Evolutionary conservation across 495 filamentous ascomycete species (phyloP).

Genomic region (Daldinia caldariorum): DNA sequence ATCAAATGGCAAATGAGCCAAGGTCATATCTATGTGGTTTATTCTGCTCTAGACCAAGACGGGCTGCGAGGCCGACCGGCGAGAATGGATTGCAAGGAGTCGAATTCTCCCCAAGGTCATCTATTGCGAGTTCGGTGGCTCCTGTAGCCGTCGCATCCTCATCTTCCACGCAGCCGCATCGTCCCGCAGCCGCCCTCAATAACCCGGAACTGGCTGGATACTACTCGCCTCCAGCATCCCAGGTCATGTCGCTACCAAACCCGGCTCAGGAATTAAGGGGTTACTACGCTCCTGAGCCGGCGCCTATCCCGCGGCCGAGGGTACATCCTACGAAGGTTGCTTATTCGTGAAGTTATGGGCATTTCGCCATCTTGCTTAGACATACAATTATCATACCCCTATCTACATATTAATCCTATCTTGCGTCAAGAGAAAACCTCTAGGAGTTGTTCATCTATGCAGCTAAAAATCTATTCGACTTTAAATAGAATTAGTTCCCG

Average conservation of each 20-base stretch:
- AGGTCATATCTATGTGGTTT: conserved; percentile 24
- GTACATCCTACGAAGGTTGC: conserved; percentile 18
- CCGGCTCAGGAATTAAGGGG: conserved; percentile 32
- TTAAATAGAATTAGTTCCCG: not conserved
- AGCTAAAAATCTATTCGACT: not conserved
- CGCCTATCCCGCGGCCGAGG: not conserved
- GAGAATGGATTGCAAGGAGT: conserved; percentile 26
- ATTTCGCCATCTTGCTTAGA: not conserved
- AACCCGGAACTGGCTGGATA: conserved; percentile 40
- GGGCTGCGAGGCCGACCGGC: not conserved
- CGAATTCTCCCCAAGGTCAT: conserved; percentile 37
- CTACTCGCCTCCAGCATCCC: conserved; percentile 36
- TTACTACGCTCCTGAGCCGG: conserved; percentile 37
- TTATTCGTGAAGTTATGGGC: conserved; percentile 14
- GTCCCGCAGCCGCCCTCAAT: conserved; percentile 6
- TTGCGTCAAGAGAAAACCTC: not conserved
- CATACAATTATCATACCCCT: not conserved
- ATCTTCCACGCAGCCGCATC: not conserved
- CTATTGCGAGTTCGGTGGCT: conserved; percentile 29
- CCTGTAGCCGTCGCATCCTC: not conserved
- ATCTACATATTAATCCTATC: not conserved
- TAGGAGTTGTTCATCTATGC: not conserved
- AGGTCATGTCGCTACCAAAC: not conserved
- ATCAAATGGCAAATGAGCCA: conserved; percentile 26
- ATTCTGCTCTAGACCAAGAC: conserved; percentile 17